Conservation (phyloP, 768 basidiomycete genomes). For the Boletus fagicola region DNA sequence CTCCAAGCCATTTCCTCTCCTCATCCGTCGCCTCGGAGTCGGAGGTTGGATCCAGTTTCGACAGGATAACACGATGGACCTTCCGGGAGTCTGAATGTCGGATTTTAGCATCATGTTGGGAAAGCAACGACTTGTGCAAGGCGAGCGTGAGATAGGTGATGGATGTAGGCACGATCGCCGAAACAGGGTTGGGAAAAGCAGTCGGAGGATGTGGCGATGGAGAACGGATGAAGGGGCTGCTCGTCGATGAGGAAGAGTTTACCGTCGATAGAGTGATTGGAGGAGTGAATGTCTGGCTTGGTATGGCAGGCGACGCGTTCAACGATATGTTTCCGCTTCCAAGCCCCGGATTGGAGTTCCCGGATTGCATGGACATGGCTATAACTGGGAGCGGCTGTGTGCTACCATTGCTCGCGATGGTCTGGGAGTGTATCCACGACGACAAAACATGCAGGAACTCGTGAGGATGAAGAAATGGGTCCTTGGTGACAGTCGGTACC, state of each 20-base stretch:
- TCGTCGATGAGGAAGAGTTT: slow-evolving; percentile 11
- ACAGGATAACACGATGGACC: slow-evolving; percentile 60
- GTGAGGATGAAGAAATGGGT: slow-evolving; percentile 74
- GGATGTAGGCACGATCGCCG: not conserved
- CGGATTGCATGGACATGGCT: slow-evolving; percentile 21
- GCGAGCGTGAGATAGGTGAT: slow-evolving; percentile 26
- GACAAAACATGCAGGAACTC: slow-evolving; percentile 52
- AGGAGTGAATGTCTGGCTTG: slow-evolving; percentile 7
- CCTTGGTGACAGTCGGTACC: slow-evolving; percentile 54
- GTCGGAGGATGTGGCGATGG: slow-evolving; percentile 9
- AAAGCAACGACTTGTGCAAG: slow-evolving; percentile 22
- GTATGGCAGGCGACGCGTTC: slow-evolving; percentile 17
- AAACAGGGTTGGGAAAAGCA: slow-evolving; percentile 15
- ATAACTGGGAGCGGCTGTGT: slow-evolving; percentile 33
- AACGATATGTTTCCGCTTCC: slow-evolving; percentile 17
- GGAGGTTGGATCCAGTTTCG: slow-evolving; percentile 48
- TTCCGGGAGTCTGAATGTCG: slow-evolving; percentile 52
- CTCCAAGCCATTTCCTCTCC: slow-evolving; percentile 31
- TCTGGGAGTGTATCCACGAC: slow-evolving; percentile 27
- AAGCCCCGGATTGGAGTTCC: slow-evolving; percentile 11
- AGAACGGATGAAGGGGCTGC: slow-evolving; percentile 4
- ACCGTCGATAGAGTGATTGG: slow-evolving; percentile 1
- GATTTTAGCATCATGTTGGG: slow-evolving; percentile 29
- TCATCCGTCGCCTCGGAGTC: slow-evolving; percentile 34
- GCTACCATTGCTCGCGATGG: slow-evolving; percentile 7